Evolutionary conservation across 768 basidiomycete genomes (phyloP).

Genomic region (Serendipita sp.): DNA sequence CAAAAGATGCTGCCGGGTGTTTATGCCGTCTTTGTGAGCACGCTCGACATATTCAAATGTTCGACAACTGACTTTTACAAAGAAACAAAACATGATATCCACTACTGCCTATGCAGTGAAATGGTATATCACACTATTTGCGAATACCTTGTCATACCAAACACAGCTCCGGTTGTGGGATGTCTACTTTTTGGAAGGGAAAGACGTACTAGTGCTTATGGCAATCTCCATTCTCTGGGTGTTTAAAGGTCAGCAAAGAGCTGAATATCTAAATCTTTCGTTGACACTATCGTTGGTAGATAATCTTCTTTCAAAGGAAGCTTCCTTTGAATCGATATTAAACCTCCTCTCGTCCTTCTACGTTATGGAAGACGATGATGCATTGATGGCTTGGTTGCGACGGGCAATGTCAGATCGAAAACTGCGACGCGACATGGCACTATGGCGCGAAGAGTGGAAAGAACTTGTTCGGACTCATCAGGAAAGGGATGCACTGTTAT

Average conservation of each 20-base stretch:
- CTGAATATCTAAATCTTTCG: background rate
- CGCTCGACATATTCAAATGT: background rate
- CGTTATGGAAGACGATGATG: slow-evolving; percentile 78
- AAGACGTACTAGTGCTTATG: slow-evolving; percentile 72
- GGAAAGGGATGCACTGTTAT: slow-evolving; percentile 19
- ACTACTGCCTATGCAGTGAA: slow-evolving; percentile 95
- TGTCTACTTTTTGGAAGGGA: slow-evolving; percentile 76
- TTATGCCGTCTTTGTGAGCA: slow-evolving; percentile 54
- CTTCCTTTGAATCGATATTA: slow-evolving; percentile 80
- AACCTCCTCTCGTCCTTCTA: slow-evolving; percentile 89
- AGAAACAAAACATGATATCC: slow-evolving; percentile 72
- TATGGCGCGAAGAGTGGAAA: slow-evolving; percentile 73
- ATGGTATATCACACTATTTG: slow-evolving; percentile 98
- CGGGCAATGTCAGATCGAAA: slow-evolving; percentile 43
- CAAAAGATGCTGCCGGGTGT: slow-evolving; percentile 81
- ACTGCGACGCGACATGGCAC: slow-evolving; percentile 46
- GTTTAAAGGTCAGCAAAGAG: slow-evolving; percentile 48
- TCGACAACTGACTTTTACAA: background rate
- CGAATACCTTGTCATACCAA: slow-evolving; percentile 90
- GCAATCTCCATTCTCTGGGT: slow-evolving; percentile 84
- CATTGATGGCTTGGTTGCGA: slow-evolving; percentile 65
- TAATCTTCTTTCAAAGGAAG: slow-evolving; percentile 60
- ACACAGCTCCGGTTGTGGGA: slow-evolving; percentile 93
- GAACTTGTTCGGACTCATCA: slow-evolving; percentile 22
- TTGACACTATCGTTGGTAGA: slow-evolving; percentile 28